Evolutionary conservation across 2,329 filamentous ascomycete genomes (phyloP), one percentile per base, ranked within the genome.

Genomic region (Alternaria longipes): DNA sequence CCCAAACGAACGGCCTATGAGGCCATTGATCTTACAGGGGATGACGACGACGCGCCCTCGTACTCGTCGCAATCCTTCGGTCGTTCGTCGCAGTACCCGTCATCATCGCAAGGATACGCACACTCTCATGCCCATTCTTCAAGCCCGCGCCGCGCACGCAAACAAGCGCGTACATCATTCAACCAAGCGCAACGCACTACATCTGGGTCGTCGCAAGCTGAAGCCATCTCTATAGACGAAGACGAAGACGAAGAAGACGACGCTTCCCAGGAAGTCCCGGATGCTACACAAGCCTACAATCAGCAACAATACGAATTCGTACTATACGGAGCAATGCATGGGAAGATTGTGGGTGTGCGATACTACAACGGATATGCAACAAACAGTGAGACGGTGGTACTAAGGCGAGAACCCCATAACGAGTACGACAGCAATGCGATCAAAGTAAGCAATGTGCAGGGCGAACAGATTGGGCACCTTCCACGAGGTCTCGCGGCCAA

Each of bases 381-480:
- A 1, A 46, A 73, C 0, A 75, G 75, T 1, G 78, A 80, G 50
- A 73, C 75, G 64, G 73, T 77, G 11, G 55, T 77, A 9, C 56
- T 64, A 55, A 82, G 81, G 36, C 82, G 91, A 71, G 90, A 94
- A 72, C 89, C 90, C 2, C 71, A 78, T 1, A 94, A 94, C 70
- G 82, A 79, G 16, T 78, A 74, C 49, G 76, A 78, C 50, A 28
- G 68, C 4, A 95, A 95, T 78, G 92, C 92, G 0, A 92, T 96
- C 59, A 86, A 88, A 5, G 87, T 96, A 1, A 85, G 91, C 69
- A 96, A 95, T 75, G 91, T 94, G 14, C 85, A 91, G 72, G 86
- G 87, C 16, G 76, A 78, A 8, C 92, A 96, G 71, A 91, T 97
- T 68, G 93, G 93, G 1, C 92, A 97, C 77, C 82, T 97, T 41